These are phyloP conservation scores for Paspalum vaginatum DNA, from an alignment of 176 grass and related monocot genomes.

Conservation along the genomic window DNA sequence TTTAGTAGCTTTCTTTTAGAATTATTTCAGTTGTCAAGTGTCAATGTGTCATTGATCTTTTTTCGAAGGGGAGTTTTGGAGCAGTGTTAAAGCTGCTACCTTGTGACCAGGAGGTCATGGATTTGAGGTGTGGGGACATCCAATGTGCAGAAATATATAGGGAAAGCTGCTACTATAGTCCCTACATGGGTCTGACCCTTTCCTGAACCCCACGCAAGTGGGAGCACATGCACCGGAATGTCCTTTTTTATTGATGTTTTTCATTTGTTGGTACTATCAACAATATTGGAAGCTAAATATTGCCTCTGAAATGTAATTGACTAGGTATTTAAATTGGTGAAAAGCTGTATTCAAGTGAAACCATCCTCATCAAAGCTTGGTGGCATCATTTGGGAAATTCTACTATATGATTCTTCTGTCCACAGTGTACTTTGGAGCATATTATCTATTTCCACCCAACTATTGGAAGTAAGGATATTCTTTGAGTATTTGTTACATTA, in stretches of 20 bases:
- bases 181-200: too few relatives aligned
- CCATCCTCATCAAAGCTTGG: conserved; percentile 56
- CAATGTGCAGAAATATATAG: too few relatives aligned
- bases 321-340: conserved; percentile 86
- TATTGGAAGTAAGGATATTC: conserved; percentile 59
- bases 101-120: too few relatives aligned
- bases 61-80: too few relatives aligned
- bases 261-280: conserved; percentile 26
- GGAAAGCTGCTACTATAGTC: too few relatives aligned
- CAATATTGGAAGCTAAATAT: conserved; percentile 24
- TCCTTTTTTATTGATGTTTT: not conserved
- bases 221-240: too few relatives aligned
- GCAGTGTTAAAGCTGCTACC: too few relatives aligned
- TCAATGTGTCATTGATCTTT: too few relatives aligned
- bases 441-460: conserved; percentile 56
- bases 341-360: conserved; percentile 65
- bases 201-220: too few relatives aligned
- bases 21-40: not conserved
- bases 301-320: conserved; percentile 16
- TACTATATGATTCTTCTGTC: conserved; percentile 83
- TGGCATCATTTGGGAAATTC: conserved; percentile 69
- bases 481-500: conserved; percentile 32
- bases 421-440: conserved; percentile 66
- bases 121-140: too few relatives aligned
- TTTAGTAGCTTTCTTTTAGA: conserved; percentile 1